Evolutionary conservation across 768 basidiomycete genomes (phyloP).

Genomic region (Trametes coccinea): DNA sequence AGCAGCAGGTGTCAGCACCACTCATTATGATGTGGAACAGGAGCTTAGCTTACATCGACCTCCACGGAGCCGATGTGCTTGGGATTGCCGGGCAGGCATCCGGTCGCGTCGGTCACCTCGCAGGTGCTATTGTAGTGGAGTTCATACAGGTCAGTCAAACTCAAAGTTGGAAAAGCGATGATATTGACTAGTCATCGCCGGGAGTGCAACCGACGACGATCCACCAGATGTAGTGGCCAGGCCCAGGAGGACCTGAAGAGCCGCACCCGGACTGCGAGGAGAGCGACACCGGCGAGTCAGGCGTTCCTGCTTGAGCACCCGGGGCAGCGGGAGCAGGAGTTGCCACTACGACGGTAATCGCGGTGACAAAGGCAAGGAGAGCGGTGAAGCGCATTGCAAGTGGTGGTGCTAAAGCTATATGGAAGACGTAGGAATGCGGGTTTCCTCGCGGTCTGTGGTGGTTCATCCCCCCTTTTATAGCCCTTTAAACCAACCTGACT

Average conservation of each 20-base stretch:
- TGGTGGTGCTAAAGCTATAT: too few species aligned
- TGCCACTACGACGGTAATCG: neutral
- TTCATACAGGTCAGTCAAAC: neutral
- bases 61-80: slow-evolving; percentile 9
- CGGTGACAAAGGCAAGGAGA: neutral
- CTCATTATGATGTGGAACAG: too few species aligned
- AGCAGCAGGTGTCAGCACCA: too few species aligned
- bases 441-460: too few species aligned
- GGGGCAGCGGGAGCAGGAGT: too few species aligned
- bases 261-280: slow-evolving; percentile 6
- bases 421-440: too few species aligned
- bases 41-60: slow-evolving; percentile 2
- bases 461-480: too few species aligned
- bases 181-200: neutral
- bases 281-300: too few species aligned
- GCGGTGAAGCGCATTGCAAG: neutral
- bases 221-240: slow-evolving; percentile 7
- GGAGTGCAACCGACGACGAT: neutral
- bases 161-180: too few species aligned
- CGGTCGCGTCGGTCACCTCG: slow-evolving; percentile 6
- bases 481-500: too few species aligned
- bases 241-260: slow-evolving; percentile 1
- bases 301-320: too few species aligned
- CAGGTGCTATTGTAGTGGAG: neutral
- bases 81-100: slow-evolving; percentile 7